Percentiles rank a stretch among this genome's conserved stretches.
Conservation (phyloP, 2,329 filamentous ascomycete genomes). For the Phaeosphaeriaceae sp. region DNA sequence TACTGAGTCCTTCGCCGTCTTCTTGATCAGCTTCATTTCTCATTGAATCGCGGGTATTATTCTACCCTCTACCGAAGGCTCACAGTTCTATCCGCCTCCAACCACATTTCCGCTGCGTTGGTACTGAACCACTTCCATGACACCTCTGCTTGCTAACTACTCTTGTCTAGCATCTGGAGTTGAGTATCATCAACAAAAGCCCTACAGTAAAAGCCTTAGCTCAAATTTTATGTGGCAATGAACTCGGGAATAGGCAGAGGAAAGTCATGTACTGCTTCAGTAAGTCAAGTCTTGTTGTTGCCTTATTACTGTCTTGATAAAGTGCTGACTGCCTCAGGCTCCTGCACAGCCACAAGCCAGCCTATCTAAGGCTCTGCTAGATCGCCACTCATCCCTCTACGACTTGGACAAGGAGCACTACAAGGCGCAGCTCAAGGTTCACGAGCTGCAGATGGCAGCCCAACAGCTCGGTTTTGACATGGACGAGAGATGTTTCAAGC, state of each 20-base stretch:
- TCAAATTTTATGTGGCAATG: background rate
- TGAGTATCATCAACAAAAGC: background rate
- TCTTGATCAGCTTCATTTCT: too few species aligned
- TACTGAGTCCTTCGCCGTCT: background rate
- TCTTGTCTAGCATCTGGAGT: background rate
- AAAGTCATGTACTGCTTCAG: background rate
- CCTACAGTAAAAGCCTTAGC: background rate
- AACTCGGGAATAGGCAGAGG: background rate
- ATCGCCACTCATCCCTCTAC: background rate
- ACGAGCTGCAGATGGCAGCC: background rate
- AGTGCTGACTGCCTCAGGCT: background rate
- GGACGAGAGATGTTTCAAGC: background rate
- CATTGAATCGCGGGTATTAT: too few species aligned
- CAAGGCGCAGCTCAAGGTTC: background rate
- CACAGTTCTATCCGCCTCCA: too few species aligned
- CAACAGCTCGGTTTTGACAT: background rate
- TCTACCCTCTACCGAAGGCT: too few species aligned
- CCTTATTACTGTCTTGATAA: background rate
- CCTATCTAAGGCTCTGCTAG: background rate
- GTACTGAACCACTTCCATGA: too few species aligned
- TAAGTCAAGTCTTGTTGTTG: background rate
- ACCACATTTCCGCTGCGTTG: too few species aligned
- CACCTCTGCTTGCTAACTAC: too few species aligned
- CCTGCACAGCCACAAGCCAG: background rate
- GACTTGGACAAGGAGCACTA: background rate